Conservation (phyloP, 2,329 filamentous ascomycete genomes). For the Mycosphaerella sp. region DNA sequence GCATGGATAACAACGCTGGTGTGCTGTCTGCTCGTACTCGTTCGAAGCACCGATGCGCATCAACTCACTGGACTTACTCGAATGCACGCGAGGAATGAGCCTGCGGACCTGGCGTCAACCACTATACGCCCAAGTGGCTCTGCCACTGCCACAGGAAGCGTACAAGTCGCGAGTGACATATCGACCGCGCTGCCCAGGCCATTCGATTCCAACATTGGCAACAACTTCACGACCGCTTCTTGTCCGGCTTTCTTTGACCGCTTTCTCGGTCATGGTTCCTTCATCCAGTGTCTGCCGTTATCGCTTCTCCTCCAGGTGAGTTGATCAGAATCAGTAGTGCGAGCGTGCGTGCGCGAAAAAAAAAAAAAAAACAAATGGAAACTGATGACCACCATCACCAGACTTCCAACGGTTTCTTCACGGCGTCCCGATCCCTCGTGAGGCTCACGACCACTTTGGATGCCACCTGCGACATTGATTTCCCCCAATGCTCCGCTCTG, state of each 20-base stretch:
- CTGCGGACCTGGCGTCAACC: slow-evolving; percentile 15
- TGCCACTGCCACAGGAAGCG: slow-evolving; percentile 17
- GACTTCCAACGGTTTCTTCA: slow-evolving; percentile 80
- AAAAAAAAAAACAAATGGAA: neutral
- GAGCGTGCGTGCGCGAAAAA: neutral
- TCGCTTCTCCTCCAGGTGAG: slow-evolving; percentile 74
- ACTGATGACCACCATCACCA: slow-evolving; percentile 34
- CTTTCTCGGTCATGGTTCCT: slow-evolving; percentile 60
- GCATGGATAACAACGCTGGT: slow-evolving; percentile 16
- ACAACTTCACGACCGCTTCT: slow-evolving; percentile 46
- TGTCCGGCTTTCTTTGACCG: slow-evolving; percentile 63
- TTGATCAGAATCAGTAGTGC: slow-evolving; percentile 1
- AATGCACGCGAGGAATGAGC: slow-evolving; percentile 22
- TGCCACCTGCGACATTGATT: slow-evolving; percentile 64
- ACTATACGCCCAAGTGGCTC: slow-evolving; percentile 14
- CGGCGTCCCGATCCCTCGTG: slow-evolving; percentile 63
- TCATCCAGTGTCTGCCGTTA: slow-evolving; percentile 71
- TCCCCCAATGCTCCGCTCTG: slow-evolving; percentile 57
- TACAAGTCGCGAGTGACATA: slow-evolving; percentile 21
- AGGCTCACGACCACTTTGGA: slow-evolving; percentile 73
- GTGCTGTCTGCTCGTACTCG: slow-evolving; percentile 22
- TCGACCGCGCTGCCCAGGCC: slow-evolving; percentile 35
- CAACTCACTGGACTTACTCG: slow-evolving; percentile 19
- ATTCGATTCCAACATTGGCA: slow-evolving; percentile 45
- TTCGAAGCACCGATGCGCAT: slow-evolving; percentile 19